Evolutionary conservation across 345 rosid species (phyloP).

Genomic region (Gossypium bickii): DNA sequence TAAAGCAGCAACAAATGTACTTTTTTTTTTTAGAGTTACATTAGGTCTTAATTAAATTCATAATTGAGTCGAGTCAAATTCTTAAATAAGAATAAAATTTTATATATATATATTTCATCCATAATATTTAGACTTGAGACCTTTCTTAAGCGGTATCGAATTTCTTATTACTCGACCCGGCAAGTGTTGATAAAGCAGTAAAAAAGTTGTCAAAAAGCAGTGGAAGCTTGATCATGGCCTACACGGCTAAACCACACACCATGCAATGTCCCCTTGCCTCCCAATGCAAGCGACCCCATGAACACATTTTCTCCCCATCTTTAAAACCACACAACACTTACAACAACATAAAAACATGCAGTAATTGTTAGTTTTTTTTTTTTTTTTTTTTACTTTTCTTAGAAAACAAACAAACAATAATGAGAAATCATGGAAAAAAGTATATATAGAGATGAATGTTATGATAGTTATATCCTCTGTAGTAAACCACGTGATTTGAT

Average conservation of each 20-base stretch:
- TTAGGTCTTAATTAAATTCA: no score
- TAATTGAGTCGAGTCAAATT: no score
- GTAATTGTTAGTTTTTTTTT: background rate
- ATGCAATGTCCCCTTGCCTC: constrained; percentile 22
- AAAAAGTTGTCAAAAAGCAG: no score
- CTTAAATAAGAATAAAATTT: no score
- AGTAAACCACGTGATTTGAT: constrained; percentile 40
- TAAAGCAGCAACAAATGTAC: background rate
- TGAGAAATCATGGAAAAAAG: background rate
- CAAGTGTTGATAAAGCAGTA: no score
- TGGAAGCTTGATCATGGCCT: constrained; percentile 6
- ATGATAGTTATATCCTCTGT: background rate
- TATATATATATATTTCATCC: no score
- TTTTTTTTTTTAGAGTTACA: no score
- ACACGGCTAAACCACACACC: constrained; percentile 6
- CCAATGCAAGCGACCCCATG: constrained; percentile 26
- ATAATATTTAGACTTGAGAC: no score
- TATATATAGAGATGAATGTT: no score
- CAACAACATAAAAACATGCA: background rate
- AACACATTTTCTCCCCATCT: constrained; percentile 12
- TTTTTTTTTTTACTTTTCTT: background rate
- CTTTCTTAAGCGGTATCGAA: no score
- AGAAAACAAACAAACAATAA: constrained; percentile 12
- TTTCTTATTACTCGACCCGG: no score
- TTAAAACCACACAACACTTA: background rate